These are phyloP conservation scores for Metschnikowia amazonensis DNA, from an alignment of 805 yeast genomes.

Conservation along the genomic window DNA sequence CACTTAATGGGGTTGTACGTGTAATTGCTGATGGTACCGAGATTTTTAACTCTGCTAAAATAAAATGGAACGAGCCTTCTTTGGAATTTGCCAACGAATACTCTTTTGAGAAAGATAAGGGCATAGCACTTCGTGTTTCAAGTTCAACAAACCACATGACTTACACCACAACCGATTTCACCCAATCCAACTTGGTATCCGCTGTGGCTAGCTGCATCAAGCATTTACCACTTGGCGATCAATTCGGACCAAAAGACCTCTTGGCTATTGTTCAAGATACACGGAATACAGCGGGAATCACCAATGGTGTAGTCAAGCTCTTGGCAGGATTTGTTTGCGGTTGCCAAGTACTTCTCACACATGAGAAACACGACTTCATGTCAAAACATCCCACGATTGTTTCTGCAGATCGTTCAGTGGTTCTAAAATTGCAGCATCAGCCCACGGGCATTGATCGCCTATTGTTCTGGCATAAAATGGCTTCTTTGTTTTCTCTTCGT, in stretches of 20 bases:
- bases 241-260: conserved; percentile 24
- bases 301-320: conserved; percentile 33
- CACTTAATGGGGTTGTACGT: neutral
- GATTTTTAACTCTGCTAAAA: neutral
- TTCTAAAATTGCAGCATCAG: conserved; percentile 17
- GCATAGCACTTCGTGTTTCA: conserved; percentile 30
- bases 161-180: conserved; percentile 28
- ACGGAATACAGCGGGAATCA: conserved; percentile 22
- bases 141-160: conserved; percentile 17
- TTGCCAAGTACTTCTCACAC: conserved; percentile 22
- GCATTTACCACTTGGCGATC: conserved; percentile 42
- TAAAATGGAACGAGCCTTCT: neutral
- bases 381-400: conserved; percentile 12
- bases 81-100: conserved; percentile 29
- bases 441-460: conserved; percentile 19
- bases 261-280: conserved; percentile 21
- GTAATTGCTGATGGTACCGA: neutral
- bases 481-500: conserved; percentile 48
- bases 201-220: conserved; percentile 50
- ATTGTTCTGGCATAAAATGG: conserved; percentile 33
- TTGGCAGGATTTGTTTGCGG: conserved; percentile 39
- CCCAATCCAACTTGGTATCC: conserved; percentile 52
- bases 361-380: conserved; percentile 15
- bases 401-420: conserved; percentile 11
- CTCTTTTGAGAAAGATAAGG: conserved; percentile 32